These are phyloP conservation scores for Lactifluus subvellereus DNA, from an alignment of 768 basidiomycete species.

Conservation along the genomic window DNA sequence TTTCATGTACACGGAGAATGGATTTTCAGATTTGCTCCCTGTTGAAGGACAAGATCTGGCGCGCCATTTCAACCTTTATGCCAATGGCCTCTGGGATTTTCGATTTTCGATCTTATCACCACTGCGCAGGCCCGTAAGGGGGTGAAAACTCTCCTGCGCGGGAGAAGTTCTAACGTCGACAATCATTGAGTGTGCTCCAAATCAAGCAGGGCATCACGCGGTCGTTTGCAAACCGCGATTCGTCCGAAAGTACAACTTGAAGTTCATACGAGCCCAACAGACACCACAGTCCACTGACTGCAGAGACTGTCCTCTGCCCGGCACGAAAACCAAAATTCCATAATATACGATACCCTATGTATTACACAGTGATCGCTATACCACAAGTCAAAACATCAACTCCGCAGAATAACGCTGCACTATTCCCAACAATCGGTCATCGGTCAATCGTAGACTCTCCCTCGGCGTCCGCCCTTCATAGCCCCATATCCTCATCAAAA, in stretches of 20 bases:
- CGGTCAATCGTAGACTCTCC: too few species aligned
- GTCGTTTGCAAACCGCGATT: too few species aligned
- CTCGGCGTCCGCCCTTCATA: background rate
- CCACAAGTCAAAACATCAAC: too few species aligned
- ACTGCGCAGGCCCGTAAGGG: too few species aligned
- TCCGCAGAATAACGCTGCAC: background rate
- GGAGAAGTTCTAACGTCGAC: background rate
- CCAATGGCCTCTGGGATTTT: background rate
- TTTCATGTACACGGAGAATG: slow-evolving; percentile 2
- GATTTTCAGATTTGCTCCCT: background rate
- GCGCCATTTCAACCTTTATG: background rate
- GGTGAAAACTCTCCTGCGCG: background rate
- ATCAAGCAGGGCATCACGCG: too few species aligned
- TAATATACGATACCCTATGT: background rate
- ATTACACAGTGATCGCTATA: background rate
- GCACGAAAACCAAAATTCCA: background rate
- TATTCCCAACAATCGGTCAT: background rate
- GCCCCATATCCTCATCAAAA: background rate
- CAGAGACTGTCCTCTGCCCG: background rate
- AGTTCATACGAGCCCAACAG: background rate
- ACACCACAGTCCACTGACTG: background rate
- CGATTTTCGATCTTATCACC: background rate
- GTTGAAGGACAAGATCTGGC: background rate
- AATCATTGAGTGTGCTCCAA: too few species aligned
- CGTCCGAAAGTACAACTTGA: background rate